Conservation (phyloP, 2,329 filamentous ascomycete species). For the Paradendryphiella salina region DNA sequence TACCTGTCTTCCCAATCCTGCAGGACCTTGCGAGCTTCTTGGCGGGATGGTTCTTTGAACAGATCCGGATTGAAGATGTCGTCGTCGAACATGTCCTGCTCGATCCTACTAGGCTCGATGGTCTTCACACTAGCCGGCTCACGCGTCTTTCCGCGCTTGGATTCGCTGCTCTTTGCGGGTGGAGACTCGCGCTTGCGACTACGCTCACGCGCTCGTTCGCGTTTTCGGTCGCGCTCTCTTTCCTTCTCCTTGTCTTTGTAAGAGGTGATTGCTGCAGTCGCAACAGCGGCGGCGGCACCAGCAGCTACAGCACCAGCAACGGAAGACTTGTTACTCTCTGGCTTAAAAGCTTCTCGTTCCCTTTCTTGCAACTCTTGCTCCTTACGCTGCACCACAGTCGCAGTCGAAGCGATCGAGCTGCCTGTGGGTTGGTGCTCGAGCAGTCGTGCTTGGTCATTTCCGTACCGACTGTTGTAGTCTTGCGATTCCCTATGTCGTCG, state of each 20-base stretch:
- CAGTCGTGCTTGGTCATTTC: slow-evolving; percentile 27
- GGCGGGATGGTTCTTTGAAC: slow-evolving; percentile 43
- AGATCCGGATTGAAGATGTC: slow-evolving; percentile 53
- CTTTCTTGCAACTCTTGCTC: slow-evolving; percentile 42
- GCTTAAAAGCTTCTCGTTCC: slow-evolving; percentile 39
- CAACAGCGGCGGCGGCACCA: slow-evolving; percentile 39
- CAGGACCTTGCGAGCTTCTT: slow-evolving; percentile 48
- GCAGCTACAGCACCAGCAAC: slow-evolving; percentile 44
- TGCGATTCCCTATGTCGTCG: slow-evolving; percentile 32
- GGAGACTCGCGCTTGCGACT: slow-evolving; percentile 29
- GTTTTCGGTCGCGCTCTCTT: slow-evolving; percentile 14
- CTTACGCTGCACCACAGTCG: slow-evolving; percentile 40
- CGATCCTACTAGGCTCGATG: slow-evolving; percentile 42
- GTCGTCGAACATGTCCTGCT: slow-evolving; percentile 48
- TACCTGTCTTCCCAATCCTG: slow-evolving; percentile 51
- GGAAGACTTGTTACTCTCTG: slow-evolving; percentile 45
- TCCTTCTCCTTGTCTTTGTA: slow-evolving; percentile 28
- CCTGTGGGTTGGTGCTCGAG: slow-evolving; percentile 39
- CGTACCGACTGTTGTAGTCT: slow-evolving; percentile 28
- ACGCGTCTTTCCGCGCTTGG: slow-evolving; percentile 26
- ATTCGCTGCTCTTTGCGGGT: slow-evolving; percentile 15
- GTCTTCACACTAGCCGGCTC: slow-evolving; percentile 42
- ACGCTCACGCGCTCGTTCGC: slow-evolving; percentile 1
- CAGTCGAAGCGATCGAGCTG: slow-evolving; percentile 35
- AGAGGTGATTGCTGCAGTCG: slow-evolving; percentile 38